phyloP scores from a whole-genome alignment of 768 basidiomycete genomes.

The Suillus sp. region DNA sequence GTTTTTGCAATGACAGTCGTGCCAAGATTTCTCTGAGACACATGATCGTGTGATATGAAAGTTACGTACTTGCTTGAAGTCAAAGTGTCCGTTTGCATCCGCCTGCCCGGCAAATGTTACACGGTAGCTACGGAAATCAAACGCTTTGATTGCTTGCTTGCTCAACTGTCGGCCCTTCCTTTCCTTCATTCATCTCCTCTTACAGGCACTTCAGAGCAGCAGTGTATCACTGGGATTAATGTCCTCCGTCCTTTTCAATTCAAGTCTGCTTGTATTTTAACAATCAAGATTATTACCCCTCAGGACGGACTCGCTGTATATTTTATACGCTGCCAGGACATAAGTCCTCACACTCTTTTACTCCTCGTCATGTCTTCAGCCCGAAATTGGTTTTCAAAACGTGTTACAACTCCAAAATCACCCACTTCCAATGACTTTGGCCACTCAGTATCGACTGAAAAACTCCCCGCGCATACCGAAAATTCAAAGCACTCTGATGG shows the following conservation, averaged over 20 bases:
- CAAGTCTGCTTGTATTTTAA: slow-evolving; percentile 5
- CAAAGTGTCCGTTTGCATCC: slow-evolving; percentile 6
- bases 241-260: slow-evolving; percentile 5
- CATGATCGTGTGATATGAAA: slow-evolving; percentile 6
- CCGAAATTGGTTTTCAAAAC: slow-evolving; percentile 35
- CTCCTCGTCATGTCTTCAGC: slow-evolving; percentile 24
- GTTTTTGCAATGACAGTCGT: neutral
- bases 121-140: slow-evolving; percentile 18
- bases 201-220: neutral
- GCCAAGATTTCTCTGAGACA: neutral
- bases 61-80: slow-evolving; percentile 11
- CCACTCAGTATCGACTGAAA: slow-evolving; percentile 33
- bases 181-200: slow-evolving; percentile 3
- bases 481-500: slow-evolving; percentile 27
- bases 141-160: slow-evolving; percentile 2
- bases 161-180: slow-evolving; percentile 1
- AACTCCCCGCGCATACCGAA: slow-evolving; percentile 22
- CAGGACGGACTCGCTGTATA: slow-evolving; percentile 13
- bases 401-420: slow-evolving; percentile 15
- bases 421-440: slow-evolving; percentile 31
- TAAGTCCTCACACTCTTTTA: slow-evolving; percentile 8
- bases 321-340: neutral
- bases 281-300: slow-evolving; percentile 5
- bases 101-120: slow-evolving; percentile 10
- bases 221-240: slow-evolving; percentile 8